Evolutionary conservation across 352 stramenopile genomes (phyloP), one percentile per base, ranked within the genome.

Genomic region (Phytophthora megakarya): DNA sequence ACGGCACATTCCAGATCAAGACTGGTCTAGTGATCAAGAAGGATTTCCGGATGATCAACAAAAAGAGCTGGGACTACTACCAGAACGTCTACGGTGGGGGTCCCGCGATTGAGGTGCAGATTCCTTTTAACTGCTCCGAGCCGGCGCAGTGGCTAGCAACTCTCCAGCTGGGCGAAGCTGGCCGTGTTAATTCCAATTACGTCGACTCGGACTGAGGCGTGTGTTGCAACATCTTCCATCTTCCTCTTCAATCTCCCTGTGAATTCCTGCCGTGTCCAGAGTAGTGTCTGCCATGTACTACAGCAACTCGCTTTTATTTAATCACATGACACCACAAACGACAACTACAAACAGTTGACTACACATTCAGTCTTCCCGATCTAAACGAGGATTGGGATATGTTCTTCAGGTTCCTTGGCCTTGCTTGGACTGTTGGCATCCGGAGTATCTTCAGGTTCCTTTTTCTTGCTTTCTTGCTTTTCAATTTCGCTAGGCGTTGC

Each of bases 31-130:
- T 59, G 10, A 86, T 92, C 50, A 92, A 92, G 71, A 79, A 76
- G 55, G 72, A 92, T 55, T 92, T 90, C 42, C 80, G 84, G 25
- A 76, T 92, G 72, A 90, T 92, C 67, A 92, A 92, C 80, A 82
- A 82, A 63, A 73, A 72, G 45, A 92, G 80, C 63, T 92, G 84
- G 84, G 81, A 90, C 19, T 89, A 76, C 43, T 92, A 92, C 61
- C 72, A 86, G 43, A 70, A 75, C 12, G 62, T 84, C n/a, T 92
- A 92, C 57, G 80, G 80, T 49, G 84, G 84, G 6, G 81, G 84
- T 0, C 84, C 84, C 9, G 81, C 80, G 21, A 86, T 92, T 35
- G 76, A 90, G 59, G 81, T 92, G 40, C 67, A 67, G n/a, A 80
- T 92, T 38, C 84, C 84, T 9, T 26, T 39, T 1, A 63, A 88